Evolutionary conservation across 768 basidiomycete species (phyloP).

Genomic region (Termitomyces sp.): DNA sequence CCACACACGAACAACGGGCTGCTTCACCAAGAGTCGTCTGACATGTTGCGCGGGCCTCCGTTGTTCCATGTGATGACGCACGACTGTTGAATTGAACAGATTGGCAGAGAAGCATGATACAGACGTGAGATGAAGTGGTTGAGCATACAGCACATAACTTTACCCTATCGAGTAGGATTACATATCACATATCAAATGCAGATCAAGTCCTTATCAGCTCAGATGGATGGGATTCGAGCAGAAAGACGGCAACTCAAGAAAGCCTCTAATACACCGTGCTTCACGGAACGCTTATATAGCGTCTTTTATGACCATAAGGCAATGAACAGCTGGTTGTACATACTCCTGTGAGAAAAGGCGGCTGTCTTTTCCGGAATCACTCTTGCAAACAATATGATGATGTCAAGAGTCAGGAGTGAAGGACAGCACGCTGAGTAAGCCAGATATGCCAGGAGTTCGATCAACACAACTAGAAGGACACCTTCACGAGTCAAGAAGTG

Average conservation of each 20-base stretch:
- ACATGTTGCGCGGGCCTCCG: not conserved
- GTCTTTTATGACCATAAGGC: not conserved
- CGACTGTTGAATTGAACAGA: not conserved
- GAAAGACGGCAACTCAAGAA: not conserved
- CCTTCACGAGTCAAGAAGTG: not conserved
- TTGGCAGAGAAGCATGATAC: not conserved
- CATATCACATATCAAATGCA: not conserved
- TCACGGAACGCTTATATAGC: not conserved
- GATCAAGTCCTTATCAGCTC: not conserved
- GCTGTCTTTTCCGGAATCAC: not conserved
- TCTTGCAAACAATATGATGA: not conserved
- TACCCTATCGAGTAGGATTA: not conserved
- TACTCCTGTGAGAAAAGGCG: not conserved
- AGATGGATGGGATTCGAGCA: not conserved
- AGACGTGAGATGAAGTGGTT: not conserved
- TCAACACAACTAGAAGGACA: not conserved
- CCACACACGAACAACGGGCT: not conserved
- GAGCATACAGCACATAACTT: not conserved
- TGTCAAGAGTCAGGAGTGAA: not conserved
- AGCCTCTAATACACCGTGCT: not conserved
- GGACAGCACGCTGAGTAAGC: not conserved
- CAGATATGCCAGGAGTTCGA: not conserved
- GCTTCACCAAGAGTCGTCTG: not conserved
- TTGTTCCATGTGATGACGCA: not conserved
- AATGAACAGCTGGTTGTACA: not conserved